Evolutionary conservation across 1,284 basidiomycete genomes (phyloP).

Genomic region (Butyriboletus appendiculatus): DNA sequence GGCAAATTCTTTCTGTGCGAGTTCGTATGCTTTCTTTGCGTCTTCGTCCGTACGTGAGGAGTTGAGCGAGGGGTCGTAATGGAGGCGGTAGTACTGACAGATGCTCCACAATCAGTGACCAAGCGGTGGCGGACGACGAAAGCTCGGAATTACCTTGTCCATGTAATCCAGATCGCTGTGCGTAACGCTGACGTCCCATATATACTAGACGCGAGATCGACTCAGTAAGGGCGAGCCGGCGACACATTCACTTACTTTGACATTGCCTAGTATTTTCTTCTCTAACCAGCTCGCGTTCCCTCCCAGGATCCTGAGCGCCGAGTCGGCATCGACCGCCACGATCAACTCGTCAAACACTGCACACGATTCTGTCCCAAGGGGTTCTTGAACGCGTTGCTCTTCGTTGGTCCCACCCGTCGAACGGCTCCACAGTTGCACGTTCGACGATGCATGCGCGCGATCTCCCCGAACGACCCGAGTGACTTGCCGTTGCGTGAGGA

Average conservation of each 20-base stretch:
- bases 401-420: neutral
- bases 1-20: neutral
- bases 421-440: conserved; percentile 7
- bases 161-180: neutral
- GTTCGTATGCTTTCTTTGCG: neutral
- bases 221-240: neutral
- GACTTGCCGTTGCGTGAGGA: conserved; percentile 5
- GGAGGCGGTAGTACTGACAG: conserved; percentile 1
- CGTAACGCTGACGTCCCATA: conserved; percentile 1
- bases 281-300: conserved; percentile 1
- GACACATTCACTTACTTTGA: neutral
- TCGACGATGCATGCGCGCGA: neutral
- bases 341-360: conserved; percentile 9
- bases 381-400: neutral
- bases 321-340: conserved; percentile 10
- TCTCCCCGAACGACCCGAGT: conserved; percentile 1
- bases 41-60: conserved; percentile 1
- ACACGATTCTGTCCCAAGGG: neutral
- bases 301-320: conserved; percentile 7
- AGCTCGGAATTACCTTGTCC: neutral
- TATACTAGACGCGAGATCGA: neutral
- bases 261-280: neutral
- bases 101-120: neutral
- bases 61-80: conserved; percentile 1
- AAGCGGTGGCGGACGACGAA: neutral